These are phyloP conservation scores for Trichoderma atrobrunneum DNA, from an alignment of 2,329 filamentous ascomycete genomes.

Conservation along the genomic window DNA sequence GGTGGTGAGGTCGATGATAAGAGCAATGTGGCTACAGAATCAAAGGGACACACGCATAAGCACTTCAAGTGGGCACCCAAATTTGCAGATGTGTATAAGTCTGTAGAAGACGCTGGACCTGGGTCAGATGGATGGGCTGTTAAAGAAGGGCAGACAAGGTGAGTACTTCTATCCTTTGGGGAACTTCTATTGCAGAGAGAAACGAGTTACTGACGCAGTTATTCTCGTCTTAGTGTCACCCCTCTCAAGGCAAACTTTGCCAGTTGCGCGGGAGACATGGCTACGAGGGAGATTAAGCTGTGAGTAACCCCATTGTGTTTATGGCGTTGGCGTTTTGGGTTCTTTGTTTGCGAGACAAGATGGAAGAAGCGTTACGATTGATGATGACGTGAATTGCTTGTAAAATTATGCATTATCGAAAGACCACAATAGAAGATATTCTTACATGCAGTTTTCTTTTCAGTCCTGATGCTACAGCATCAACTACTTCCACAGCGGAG, in stretches of 20 bases:
- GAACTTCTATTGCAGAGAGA: background rate
- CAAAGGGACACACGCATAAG: constrained; percentile 64
- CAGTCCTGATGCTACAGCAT: constrained; percentile 26
- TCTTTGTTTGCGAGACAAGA: constrained; percentile 13
- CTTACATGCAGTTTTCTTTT: constrained; percentile 33
- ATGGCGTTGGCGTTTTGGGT: constrained; percentile 25
- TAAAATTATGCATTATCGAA: constrained; percentile 27
- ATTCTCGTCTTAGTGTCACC: constrained; percentile 63
- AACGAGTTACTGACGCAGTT: constrained; percentile 11
- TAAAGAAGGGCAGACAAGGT: constrained; percentile 83
- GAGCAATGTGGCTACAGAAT: constrained; percentile 25
- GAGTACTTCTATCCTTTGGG: constrained; percentile 28
- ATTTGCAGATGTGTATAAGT: constrained; percentile 82
- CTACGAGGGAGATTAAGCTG: constrained; percentile 73
- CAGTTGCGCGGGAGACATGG: constrained; percentile 62
- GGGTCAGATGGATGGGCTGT: constrained; percentile 95
- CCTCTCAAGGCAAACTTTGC: constrained; percentile 91
- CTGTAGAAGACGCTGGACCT: constrained; percentile 73
- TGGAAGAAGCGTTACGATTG: constrained; percentile 23
- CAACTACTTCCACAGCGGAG: constrained; percentile 16
- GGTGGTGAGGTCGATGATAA: constrained; percentile 45
- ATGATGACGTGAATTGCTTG: constrained; percentile 22
- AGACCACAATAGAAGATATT: constrained; percentile 34
- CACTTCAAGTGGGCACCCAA: constrained; percentile 94
- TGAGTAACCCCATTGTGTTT: constrained; percentile 54